Evolutionary conservation across 139 green algal genomes (phyloP).

Genomic region (Coelastrella sp.): DNA sequence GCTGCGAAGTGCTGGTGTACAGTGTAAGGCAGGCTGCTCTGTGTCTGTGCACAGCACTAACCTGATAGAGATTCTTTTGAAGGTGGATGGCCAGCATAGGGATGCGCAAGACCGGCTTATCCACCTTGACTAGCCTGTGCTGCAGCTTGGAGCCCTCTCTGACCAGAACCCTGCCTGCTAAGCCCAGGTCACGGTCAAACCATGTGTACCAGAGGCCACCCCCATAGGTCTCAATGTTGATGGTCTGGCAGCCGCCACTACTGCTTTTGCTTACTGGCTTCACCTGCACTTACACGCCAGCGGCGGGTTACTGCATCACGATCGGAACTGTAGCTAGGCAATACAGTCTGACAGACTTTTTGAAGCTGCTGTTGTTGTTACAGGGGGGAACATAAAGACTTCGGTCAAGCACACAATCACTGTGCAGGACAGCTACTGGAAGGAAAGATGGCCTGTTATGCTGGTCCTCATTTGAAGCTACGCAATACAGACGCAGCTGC

Average conservation of each 20-base stretch:
- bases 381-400: no score
- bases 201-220: constrained; percentile 98
- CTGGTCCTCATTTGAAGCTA: no score
- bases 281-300: no score
- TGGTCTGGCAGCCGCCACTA: constrained; percentile 71
- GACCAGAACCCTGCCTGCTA: constrained; percentile 87
- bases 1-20: no score
- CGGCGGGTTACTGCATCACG: no score
- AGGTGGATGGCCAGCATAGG: constrained; percentile 89
- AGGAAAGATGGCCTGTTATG: no score
- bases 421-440: no score
- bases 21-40: neutral
- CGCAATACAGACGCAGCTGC: no score
- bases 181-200: constrained; percentile 96
- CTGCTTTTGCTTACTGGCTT: constrained; percentile 82
- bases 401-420: no score
- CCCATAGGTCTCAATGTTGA: constrained; percentile 96
- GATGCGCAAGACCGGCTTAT: constrained; percentile 88
- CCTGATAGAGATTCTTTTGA: constrained; percentile 33
- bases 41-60: neutral
- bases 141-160: constrained; percentile 29
- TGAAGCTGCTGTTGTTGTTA: no score
- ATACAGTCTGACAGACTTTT: no score
- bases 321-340: no score
- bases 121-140: constrained; percentile 71